Evolutionary conservation across 345 rosid species (phyloP).

Genomic region (Camelina hispida): DNA sequence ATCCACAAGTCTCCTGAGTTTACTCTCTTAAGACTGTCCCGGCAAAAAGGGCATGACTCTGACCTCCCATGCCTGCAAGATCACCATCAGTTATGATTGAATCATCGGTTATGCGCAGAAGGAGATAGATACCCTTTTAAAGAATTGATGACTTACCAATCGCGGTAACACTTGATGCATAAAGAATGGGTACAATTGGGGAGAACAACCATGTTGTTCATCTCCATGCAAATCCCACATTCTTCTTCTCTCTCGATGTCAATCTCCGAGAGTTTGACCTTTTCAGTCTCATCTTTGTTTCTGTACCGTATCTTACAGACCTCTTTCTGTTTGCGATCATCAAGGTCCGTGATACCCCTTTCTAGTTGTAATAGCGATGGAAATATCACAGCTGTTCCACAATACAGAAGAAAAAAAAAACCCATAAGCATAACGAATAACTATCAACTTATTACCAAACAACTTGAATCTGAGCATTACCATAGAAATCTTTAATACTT

Average conservation of each 20-base stretch:
- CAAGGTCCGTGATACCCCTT: slow-evolving; percentile 73
- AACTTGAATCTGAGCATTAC: slow-evolving; percentile 42
- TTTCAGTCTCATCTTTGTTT: slow-evolving; percentile 56
- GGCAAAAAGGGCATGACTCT: slow-evolving; percentile 84
- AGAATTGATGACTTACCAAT: slow-evolving; percentile 55
- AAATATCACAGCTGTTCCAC: slow-evolving; percentile 69
- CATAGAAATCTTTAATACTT: slow-evolving; percentile 80
- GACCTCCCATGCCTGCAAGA: slow-evolving; percentile 70
- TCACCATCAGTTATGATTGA: background rate
- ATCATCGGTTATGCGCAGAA: background rate
- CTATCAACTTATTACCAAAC: background rate
- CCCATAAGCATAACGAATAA: slow-evolving; percentile 1
- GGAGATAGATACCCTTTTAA: background rate
- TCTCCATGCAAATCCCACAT: slow-evolving; percentile 86
- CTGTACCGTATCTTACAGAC: slow-evolving; percentile 59
- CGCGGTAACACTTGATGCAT: slow-evolving; percentile 69
- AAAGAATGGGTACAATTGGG: slow-evolving; percentile 80
- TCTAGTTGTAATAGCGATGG: slow-evolving; percentile 80
- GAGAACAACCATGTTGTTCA: slow-evolving; percentile 62
- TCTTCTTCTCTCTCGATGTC: slow-evolving; percentile 76
- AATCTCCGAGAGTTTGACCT: slow-evolving; percentile 55
- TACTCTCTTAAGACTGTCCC: slow-evolving; percentile 70
- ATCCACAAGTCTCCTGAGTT: slow-evolving; percentile 78
- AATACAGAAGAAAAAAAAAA: background rate
- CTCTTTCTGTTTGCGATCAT: slow-evolving; percentile 77